Evolutionary conservation across 2,329 filamentous ascomycete genomes (phyloP).

Genomic region (Ophiocordyceps camponoti-leonardi): DNA sequence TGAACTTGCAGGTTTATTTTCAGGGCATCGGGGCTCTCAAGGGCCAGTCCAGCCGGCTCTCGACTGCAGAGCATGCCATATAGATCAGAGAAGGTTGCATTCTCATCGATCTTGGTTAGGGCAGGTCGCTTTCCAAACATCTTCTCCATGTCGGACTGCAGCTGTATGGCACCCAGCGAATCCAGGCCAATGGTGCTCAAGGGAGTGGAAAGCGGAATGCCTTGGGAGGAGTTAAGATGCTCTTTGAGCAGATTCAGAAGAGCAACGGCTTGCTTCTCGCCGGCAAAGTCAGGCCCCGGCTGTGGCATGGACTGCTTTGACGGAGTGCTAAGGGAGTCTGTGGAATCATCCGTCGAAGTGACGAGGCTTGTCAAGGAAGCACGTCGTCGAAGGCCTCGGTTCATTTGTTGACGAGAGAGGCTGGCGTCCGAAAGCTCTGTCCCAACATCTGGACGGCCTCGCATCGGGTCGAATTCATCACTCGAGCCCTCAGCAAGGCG

Average conservation of each 20-base stretch:
- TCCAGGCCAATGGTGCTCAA: neutral
- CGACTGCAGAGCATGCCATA: neutral
- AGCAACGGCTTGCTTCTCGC: neutral
- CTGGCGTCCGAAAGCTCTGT: neutral
- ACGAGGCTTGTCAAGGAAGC: neutral
- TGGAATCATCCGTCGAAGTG: neutral
- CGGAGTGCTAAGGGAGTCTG: neutral
- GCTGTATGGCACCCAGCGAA: conserved; percentile 1
- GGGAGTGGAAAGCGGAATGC: neutral
- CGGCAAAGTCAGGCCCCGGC: neutral
- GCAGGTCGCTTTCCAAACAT: neutral
- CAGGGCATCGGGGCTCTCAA: neutral
- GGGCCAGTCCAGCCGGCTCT: neutral
- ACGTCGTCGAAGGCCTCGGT: neutral
- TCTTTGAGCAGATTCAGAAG: neutral
- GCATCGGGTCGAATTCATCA: neutral
- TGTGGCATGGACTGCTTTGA: neutral
- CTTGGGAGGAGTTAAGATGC: neutral
- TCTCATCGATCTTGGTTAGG: neutral
- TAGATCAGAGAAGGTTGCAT: neutral
- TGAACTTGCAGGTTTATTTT: neutral
- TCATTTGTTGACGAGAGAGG: neutral
- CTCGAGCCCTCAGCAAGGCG: neutral
- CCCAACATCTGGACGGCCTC: neutral
- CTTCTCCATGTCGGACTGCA: conserved; percentile 1